Evolutionary conservation across 345 rosid species (phyloP), one percentile per base, ranked within the genome.

Genomic region (Mallotus nudiflorus): DNA sequence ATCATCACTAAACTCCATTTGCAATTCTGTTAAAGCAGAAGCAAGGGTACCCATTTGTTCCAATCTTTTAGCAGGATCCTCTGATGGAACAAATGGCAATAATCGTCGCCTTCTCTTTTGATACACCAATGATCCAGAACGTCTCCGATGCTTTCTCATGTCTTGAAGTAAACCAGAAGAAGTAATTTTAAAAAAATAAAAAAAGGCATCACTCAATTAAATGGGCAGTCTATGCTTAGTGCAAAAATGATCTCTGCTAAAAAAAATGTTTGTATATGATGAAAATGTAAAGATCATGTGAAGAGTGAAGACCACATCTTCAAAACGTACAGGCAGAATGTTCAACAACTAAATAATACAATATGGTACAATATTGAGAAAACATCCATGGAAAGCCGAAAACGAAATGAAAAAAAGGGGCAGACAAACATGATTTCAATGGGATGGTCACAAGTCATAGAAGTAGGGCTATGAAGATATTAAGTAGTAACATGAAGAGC

Each of bases 11-110:
- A 87, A 93, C 72, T 91, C 84, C 76, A 89, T 86, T 20, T 84
- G 73, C 73, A 87, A 73, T 71, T 91, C 82, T 2, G 85, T 90
- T 79, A 92, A 87, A 40, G 98, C 97, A 78, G 85, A 59, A 49
- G 98, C 98, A 76, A 93, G 96, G 39, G 95, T 77, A 22, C 91
- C 84, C 98, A 93, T 83, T 75, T 93, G 91, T 68, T 75, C 55
- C 77, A 91, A 74, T 62, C 96, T 82, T 70, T 62, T 79, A n/a
- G 72, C 77, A 73, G 79, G 86, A 82, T 89, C 90, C 66, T 88
- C 88, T 39, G 87, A 80, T 73, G 98, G 93, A 72, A 82, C 75
- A 80, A 85, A 86, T 67, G 93, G 87, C 81, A 91, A 75, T n/a
- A 91, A 74, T 52, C 82, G 86, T 78, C 93, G 80, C 46, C 82